Evolutionary conservation across 179 eudicot genomes (phyloP), one percentile per base, ranked within the genome.

Genomic region (Camellia oleifera): DNA sequence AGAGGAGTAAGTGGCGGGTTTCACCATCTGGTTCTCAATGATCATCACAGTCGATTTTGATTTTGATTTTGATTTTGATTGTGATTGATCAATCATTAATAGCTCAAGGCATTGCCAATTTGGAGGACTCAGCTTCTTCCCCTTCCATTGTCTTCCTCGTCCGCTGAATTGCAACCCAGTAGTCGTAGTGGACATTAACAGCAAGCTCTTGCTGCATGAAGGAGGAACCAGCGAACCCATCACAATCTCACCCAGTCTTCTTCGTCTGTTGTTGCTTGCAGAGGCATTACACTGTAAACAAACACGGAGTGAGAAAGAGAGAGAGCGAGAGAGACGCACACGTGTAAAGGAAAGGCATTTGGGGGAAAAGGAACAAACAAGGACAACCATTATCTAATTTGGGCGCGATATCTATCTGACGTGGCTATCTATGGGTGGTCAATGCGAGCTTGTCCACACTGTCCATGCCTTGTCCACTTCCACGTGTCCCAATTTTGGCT

Each of bases 1-100:
- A 70, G 97, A 88, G 76, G 97, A 82, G 62, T 91, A 93, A 20
- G 94, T 90, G 5, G 91, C 84, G 62, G 93, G 89, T 69, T 80
- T 88, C 78, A 18, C 23, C 57, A 78, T 78, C 53, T 78, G 72
- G 46, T 68, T 78, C 63, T 65, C 80, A 5, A 76, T 53, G 60
- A 13, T 50, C 63, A 61, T 1, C 40, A 32, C 40, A 1, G 40
- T 32, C 40, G 40, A 32, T 32, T 32, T 32, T 32, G 40, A 32
- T 32, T 32, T 32, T 32, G 32, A 26, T 26, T 26, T 26, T 26
- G 40, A 32, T 62, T 9, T 8, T 2, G 62, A 18, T 15, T 17
- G 8, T 62, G 57, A 40, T 7, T 18, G 11, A 8, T 7, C 45
- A 6, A 71, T 58, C 40, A 8, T 50, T 20, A 17, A 9, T 7